Percentiles rank a stretch among this genome's conserved stretches.
Conservation (phyloP, 2,329 filamentous ascomycete genomes). For the Phialophora chinensis region DNA sequence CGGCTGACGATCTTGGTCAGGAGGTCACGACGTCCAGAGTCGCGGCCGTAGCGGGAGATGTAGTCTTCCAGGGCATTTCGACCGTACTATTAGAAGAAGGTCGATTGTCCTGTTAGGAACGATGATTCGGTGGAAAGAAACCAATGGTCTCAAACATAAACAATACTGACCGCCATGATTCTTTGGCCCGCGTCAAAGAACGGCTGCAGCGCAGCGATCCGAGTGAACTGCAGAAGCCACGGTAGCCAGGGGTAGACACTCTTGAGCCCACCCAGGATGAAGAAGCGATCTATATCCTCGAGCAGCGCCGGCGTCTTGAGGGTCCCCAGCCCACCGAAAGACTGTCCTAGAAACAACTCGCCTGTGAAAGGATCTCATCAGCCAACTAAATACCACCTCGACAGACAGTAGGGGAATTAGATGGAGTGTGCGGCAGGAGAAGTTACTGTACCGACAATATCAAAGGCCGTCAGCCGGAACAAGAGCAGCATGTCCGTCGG, state of each 20-base stretch:
- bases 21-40: slow-evolving; percentile 27
- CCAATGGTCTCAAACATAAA: too few species aligned
- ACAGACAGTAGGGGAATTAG: background rate
- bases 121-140: too few species aligned
- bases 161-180: slow-evolving; percentile 5
- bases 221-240: background rate
- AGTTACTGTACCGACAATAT: slow-evolving; percentile 22
- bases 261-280: slow-evolving; percentile 19
- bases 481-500: slow-evolving; percentile 19
- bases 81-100: slow-evolving; percentile 26
- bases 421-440: too few species aligned
- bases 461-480: slow-evolving; percentile 28
- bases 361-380: background rate
- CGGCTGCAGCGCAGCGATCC: slow-evolving; percentile 6
- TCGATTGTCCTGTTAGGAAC: background rate
- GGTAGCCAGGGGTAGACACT: slow-evolving; percentile 17
- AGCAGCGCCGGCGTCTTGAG: slow-evolving; percentile 18
- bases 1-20: slow-evolving; percentile 24
- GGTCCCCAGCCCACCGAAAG: slow-evolving; percentile 18
- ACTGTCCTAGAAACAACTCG: slow-evolving; percentile 27
- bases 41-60: slow-evolving; percentile 18
- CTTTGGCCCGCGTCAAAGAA: slow-evolving; percentile 19
- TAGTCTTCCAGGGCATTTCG: slow-evolving; percentile 19
- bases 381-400: background rate
- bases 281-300: slow-evolving; percentile 16